Conservation (phyloP, 2,329 filamentous ascomycete species). For the Incumbomyces lentus region DNA sequence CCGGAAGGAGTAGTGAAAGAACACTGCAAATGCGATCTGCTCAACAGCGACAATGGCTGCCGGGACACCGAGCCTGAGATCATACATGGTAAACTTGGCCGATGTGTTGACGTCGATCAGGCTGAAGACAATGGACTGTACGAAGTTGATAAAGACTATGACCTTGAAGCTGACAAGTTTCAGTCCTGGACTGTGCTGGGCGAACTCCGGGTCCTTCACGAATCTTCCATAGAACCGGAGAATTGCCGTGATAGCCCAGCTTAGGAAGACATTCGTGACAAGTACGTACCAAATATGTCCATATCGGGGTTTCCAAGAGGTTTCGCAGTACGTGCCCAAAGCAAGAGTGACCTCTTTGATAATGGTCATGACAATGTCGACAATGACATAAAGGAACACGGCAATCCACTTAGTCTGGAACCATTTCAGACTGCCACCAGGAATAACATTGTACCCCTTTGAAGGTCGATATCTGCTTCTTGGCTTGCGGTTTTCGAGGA, state of each 20-base stretch:
- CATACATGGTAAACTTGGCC: conserved; percentile 43
- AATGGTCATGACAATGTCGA: conserved; percentile 67
- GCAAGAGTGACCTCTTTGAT: conserved; percentile 63
- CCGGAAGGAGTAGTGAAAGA: conserved; percentile 73
- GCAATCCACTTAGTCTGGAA: conserved; percentile 60
- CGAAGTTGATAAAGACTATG: conserved; percentile 82
- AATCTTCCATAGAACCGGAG: conserved; percentile 80
- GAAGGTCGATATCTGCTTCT: neutral
- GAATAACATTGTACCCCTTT: conserved; percentile 4
- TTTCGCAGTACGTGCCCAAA: conserved; percentile 62
- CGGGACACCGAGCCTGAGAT: conserved; percentile 70
- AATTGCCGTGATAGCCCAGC: conserved; percentile 52
- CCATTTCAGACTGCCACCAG: conserved; percentile 8
- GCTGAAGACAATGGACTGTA: conserved; percentile 57
- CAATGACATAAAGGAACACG: conserved; percentile 74
- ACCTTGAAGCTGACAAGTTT: conserved; percentile 61
- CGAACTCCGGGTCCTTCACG: conserved; percentile 57
- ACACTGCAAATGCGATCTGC: conserved; percentile 66
- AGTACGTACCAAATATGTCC: conserved; percentile 59
- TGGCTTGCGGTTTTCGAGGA: conserved; percentile 8
- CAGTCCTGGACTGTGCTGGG: conserved; percentile 6
- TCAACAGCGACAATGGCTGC: conserved; percentile 67
- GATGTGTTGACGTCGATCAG: conserved; percentile 45
- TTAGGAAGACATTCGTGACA: neutral
- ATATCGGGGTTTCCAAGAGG: conserved; percentile 63